These are phyloP conservation scores for Phytopythium oedochilum DNA, from an alignment of 352 stramenopile genomes.

Conservation along the genomic window DNA sequence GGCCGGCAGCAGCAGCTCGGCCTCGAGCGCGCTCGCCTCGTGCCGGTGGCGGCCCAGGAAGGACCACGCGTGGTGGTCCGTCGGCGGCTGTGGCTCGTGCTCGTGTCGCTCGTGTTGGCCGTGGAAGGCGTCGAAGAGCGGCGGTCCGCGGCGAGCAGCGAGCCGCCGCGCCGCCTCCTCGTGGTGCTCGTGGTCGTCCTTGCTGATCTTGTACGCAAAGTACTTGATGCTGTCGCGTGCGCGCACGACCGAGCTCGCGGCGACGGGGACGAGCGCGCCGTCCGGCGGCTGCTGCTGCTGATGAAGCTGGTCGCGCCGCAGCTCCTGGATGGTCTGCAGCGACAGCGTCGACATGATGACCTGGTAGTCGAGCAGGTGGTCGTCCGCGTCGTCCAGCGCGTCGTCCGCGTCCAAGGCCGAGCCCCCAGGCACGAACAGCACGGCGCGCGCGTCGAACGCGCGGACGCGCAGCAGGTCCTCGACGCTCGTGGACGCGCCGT, in stretches of 20 bases:
- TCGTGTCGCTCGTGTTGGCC: constrained; percentile 5
- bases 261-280: constrained; percentile 3
- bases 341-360: constrained; percentile 63
- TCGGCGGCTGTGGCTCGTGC: too few relatives aligned
- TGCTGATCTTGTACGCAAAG: constrained; percentile 47
- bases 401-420: constrained; percentile 42
- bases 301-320: constrained; percentile 23
- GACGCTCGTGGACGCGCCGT: constrained; percentile 38
- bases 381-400: constrained; percentile 21
- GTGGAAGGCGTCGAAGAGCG: constrained; percentile 10
- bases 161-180: constrained; percentile 1
- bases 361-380: constrained; percentile 57
- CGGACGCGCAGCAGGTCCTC: constrained; percentile 49
- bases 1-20: constrained; percentile 19
- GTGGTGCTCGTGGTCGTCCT: constrained; percentile 14
- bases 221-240: constrained; percentile 50
- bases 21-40: constrained; percentile 10
- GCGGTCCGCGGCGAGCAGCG: background rate
- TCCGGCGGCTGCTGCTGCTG: too few relatives aligned
- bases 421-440: constrained; percentile 47
- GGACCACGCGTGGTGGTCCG: background rate
- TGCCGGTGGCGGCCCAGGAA: constrained; percentile 1
- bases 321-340: constrained; percentile 30
- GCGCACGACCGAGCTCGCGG: constrained; percentile 45
- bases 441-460: constrained; percentile 27